phyloP scores from a whole-genome alignment of 306 rosid species.

The Crataegus laevigata region DNA sequence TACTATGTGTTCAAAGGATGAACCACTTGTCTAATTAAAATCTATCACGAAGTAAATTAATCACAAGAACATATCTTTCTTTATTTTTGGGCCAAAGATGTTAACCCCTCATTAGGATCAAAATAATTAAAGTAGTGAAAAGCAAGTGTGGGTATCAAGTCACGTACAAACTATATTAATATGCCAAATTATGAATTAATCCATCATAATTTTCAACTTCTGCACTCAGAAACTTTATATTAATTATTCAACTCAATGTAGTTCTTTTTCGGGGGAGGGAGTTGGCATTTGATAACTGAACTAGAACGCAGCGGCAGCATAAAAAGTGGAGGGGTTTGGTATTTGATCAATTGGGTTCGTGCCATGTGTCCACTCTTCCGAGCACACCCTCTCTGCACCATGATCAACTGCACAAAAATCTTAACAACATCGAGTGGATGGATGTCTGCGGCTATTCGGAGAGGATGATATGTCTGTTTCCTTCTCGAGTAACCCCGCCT shows the following conservation, averaged over 20 bases:
- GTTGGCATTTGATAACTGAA: not conserved
- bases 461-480: slow-evolving; percentile 1
- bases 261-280: not conserved
- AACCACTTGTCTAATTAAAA: too few species aligned
- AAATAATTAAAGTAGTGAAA: not conserved
- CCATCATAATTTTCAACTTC: not conserved
- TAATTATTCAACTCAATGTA: not conserved
- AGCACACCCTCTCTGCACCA: not conserved
- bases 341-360: not conserved
- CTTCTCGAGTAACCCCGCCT: not conserved
- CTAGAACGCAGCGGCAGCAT: too few species aligned
- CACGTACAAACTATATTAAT: not conserved
- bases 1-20: too few species aligned
- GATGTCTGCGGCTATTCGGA: not conserved
- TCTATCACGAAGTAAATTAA: too few species aligned
- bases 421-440: not conserved
- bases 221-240: not conserved
- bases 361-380: not conserved
- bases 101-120: not conserved
- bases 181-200: not conserved
- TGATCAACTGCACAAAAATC: not conserved
- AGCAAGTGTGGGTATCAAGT: not conserved
- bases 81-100: not conserved
- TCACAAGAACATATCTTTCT: too few species aligned
- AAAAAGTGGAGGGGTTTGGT: too few species aligned